A percentile compares a stretch with the other conserved stretches of the same genome.
Evolutionary conservation across 2,329 filamentous ascomycete species (phyloP).

Genomic region (Exophiala sideris): DNA sequence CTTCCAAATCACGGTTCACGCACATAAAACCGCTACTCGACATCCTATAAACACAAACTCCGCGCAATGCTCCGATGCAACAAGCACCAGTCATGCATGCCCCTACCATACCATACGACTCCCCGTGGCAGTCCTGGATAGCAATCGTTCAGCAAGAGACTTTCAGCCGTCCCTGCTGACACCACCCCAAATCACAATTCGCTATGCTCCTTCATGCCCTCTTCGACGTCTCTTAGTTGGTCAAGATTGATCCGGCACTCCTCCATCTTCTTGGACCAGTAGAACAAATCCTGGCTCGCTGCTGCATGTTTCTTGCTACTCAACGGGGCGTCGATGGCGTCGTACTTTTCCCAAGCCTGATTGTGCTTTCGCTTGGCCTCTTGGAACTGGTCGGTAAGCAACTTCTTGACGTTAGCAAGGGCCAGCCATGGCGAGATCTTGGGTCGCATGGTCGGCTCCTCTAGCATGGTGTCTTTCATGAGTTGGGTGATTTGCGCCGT

Average conservation of each 20-base stretch:
- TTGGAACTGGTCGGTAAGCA: constrained; percentile 72
- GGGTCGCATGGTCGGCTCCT: constrained; percentile 59
- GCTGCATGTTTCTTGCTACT: constrained; percentile 28
- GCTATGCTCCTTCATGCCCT: constrained; percentile 23
- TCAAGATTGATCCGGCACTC: constrained; percentile 29
- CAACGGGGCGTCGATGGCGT: constrained; percentile 26
- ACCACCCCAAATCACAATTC: constrained; percentile 10
- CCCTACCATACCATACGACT: neutral
- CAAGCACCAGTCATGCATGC: neutral
- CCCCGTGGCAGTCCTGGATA: no score
- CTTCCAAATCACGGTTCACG: no score
- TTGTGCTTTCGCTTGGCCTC: constrained; percentile 71
- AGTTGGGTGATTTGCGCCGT: constrained; percentile 26
- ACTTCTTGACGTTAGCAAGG: constrained; percentile 78
- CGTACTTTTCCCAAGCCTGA: constrained; percentile 33
- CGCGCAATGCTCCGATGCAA: no score
- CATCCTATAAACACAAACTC: no score
- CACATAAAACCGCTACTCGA: no score
- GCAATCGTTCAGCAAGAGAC: neutral
- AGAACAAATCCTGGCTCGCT: constrained; percentile 24
- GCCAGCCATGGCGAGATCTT: constrained; percentile 68
- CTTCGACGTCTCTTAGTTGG: constrained; percentile 28
- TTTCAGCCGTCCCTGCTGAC: no score
- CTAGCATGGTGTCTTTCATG: constrained; percentile 35
- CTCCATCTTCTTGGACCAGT: constrained; percentile 30